Percentiles rank a stretch among this genome's conserved stretches.
These are phyloP conservation scores for Apophysomyces ossiformis DNA, from an alignment of 371 early-diverging fungal genomes.

Conservation along the genomic window DNA sequence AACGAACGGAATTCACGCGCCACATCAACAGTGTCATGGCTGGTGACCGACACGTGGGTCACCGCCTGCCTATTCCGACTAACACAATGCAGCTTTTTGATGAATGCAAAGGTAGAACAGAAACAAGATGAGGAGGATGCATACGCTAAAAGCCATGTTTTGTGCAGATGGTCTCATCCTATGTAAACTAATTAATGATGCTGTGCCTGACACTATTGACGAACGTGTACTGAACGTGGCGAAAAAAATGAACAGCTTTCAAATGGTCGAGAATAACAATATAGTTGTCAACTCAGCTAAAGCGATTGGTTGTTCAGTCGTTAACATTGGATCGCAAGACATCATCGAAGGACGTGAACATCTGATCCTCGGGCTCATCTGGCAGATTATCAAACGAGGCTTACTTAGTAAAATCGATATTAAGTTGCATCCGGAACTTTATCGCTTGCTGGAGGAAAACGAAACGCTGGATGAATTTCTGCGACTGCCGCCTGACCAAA, in stretches of 20 bases:
- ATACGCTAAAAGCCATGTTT: not conserved
- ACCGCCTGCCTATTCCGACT: constrained; percentile 84
- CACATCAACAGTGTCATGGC: constrained; percentile 88
- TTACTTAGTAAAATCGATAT: constrained; percentile 91
- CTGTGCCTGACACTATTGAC: constrained; percentile 92
- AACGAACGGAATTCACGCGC: constrained; percentile 86
- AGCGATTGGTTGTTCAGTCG: constrained; percentile 92
- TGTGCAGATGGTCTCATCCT: constrained; percentile 82
- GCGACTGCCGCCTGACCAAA: constrained; percentile 89
- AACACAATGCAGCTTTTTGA: constrained; percentile 91
- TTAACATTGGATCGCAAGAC: constrained; percentile 93
- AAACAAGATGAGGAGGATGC: not conserved
- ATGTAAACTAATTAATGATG: constrained; percentile 93
- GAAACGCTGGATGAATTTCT: constrained; percentile 89
- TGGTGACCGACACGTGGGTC: constrained; percentile 75
- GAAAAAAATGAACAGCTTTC: constrained; percentile 81
- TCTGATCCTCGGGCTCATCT: constrained; percentile 90
- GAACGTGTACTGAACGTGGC: constrained; percentile 90
- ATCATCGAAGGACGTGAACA: constrained; percentile 91
- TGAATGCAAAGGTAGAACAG: constrained; percentile 70
- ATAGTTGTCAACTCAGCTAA: constrained; percentile 95
- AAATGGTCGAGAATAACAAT: constrained; percentile 95
- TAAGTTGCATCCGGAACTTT: constrained; percentile 92
- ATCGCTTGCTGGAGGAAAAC: constrained; percentile 86
- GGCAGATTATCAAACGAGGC: constrained; percentile 97